These are phyloP conservation scores for Psophocarpus tetragonolobus DNA, from an alignment of 306 rosid species.

Conservation along the genomic window DNA sequence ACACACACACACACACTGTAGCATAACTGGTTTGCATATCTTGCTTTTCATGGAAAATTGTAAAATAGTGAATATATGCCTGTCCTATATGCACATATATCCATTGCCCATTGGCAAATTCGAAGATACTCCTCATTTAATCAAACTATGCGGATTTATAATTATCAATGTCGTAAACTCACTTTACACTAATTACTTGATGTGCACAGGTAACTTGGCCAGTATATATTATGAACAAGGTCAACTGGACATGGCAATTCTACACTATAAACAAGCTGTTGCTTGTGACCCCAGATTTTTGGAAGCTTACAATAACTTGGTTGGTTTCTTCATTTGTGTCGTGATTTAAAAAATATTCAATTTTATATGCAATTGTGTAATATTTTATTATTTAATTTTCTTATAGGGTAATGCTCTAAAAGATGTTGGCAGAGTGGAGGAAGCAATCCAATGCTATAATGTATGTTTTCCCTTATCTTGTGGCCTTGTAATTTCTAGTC, in stretches of 20 bases:
- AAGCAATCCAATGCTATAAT: constrained; percentile 92
- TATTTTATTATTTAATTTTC: not conserved
- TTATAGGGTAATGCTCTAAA: constrained; percentile 92
- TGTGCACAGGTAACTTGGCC: constrained; percentile 83
- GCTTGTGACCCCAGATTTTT: constrained; percentile 86
- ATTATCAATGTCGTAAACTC: not conserved
- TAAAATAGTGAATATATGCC: not conserved
- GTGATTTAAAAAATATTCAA: not conserved
- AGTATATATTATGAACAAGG: constrained; percentile 92
- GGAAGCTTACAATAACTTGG: constrained; percentile 99
- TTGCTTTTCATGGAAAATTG: not conserved
- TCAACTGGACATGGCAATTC: constrained; percentile 89
- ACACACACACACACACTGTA: too few species aligned
- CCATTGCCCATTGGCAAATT: not conserved
- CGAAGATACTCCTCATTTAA: not conserved
- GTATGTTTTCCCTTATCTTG: constrained; percentile 50
- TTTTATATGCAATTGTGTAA: not conserved
- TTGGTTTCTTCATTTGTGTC: constrained; percentile 41
- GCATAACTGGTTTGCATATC: not conserved
- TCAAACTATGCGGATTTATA: not conserved
- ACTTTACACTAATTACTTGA: not conserved
- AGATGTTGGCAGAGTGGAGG: constrained; percentile 92
- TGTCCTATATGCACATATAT: not conserved
- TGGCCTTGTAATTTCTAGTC: not conserved
- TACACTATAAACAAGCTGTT: constrained; percentile 95